These are phyloP conservation scores for Gnetum montanum DNA, from an alignment of 75 land plant genomes.

Conservation along the genomic window DNA sequence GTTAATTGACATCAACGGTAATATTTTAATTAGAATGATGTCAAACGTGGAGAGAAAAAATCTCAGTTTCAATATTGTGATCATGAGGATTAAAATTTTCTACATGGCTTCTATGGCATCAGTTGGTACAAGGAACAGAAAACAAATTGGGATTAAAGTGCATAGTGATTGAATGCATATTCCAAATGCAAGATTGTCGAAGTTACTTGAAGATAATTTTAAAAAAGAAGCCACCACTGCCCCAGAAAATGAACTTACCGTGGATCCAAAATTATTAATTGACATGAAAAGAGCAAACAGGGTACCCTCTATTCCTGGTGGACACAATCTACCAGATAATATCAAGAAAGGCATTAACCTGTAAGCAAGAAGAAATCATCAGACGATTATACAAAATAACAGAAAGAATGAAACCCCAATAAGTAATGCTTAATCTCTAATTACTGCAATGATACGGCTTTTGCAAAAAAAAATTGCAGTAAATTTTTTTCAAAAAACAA, in stretches of 20 bases:
- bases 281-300: constrained; percentile 90
- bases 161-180: constrained; percentile 34
- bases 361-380: constrained; percentile 12
- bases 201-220: constrained; percentile 46
- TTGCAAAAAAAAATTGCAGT: too few species aligned
- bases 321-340: constrained; percentile 74
- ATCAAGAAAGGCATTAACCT: constrained; percentile 89
- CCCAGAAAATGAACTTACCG: constrained; percentile 58
- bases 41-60: too few species aligned
- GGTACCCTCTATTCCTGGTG: constrained; percentile 85
- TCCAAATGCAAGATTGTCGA: constrained; percentile 61
- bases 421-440: background rate
- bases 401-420: background rate
- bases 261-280: constrained; percentile 64
- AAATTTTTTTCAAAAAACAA: too few species aligned
- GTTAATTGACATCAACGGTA: too few species aligned
- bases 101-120: constrained; percentile 44
- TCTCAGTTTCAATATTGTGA: too few species aligned
- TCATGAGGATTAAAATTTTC: too few species aligned
- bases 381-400: constrained; percentile 2
- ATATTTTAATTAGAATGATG: too few species aligned
- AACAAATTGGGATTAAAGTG: constrained; percentile 44
- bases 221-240: constrained; percentile 59
- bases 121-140: constrained; percentile 58
- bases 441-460: background rate